Evolutionary conservation across 345 rosid genomes (phyloP), one percentile per base, ranked within the genome.

Genomic region (Brassica incana): DNA sequence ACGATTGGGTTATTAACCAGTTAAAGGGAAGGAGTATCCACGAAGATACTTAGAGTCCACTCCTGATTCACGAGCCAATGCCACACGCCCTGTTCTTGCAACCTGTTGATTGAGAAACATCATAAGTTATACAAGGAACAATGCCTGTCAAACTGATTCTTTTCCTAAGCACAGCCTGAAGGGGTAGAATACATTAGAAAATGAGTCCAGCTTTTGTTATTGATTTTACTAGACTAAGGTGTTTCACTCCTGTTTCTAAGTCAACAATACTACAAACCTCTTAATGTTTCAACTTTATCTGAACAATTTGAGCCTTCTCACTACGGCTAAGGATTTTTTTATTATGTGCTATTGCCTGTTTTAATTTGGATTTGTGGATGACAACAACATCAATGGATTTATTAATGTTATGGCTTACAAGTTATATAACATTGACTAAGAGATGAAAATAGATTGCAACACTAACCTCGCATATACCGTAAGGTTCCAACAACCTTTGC

Each of bases 391-490:
- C n/a, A 45, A 45, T 3, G 5, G 18, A 23, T 48, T 68, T 68
- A 23, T 67, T 20, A 25, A 67, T 14, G 30, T 29, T 25, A 15
- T 16, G 45, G 59, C n/a, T 40, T 67, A 12, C 10, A 50, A 54
- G n/a, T 29, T 23, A 23, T 5, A 36, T 58, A 72, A 15, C 50
- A 40, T 3, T 18, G 14, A 75, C 70, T 54, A 56, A 30, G 12
- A 56, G 67, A 71, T 65, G 43, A 65, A 67, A 56, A 61, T 73
- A 8, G 58, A 73, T 40, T 25, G 71, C 1, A 43, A 72, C 45
- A 85, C 91, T 0, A 69, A 95, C 99, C 97, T 95, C 99, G 8
- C 99, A 95, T 79, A 94, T 94, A 74, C 99, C 99, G 68, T 88
- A 94, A 5, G 58, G 58, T 18, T 94, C 99, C 85, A 94, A 81